phyloP scores from a whole-genome alignment of 169 alveolate species.

The Plasmodium ovale region DNA sequence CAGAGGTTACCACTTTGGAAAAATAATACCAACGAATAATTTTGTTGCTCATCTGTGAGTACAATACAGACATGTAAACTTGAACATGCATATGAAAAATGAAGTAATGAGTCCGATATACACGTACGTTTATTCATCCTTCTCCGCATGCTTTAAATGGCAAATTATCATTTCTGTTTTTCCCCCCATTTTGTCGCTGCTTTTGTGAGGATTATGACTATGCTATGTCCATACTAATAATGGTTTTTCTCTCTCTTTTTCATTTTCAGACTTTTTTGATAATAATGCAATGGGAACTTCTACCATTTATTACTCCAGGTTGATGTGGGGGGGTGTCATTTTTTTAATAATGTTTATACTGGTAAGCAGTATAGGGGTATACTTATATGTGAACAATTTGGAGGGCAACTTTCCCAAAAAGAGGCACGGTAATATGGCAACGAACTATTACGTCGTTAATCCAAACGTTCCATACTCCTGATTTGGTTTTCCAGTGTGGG shows the following conservation, averaged over 20 bases:
- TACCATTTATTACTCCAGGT: slow-evolving; percentile 56
- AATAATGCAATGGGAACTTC: slow-evolving; percentile 65
- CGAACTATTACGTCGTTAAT: slow-evolving; percentile 37
- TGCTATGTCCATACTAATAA: no score
- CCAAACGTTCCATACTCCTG: slow-evolving; percentile 29
- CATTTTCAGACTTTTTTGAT: slow-evolving; percentile 20
- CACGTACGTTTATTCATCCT: no score
- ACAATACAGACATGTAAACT: no score
- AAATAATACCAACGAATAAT: no score
- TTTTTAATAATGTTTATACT: slow-evolving; percentile 56
- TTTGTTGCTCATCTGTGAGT: no score
- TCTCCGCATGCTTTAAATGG: no score
- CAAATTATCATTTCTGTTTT: no score
- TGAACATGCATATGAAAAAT: no score
- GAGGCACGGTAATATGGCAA: slow-evolving; percentile 1
- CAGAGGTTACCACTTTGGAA: slow-evolving; percentile 40
- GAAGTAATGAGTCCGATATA: no score
- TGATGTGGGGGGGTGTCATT: slow-evolving; percentile 71
- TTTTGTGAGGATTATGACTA: neutral
- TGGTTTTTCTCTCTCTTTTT: neutral
- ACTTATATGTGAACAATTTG: slow-evolving; percentile 41
- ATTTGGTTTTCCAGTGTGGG: no score
- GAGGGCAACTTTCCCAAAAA: slow-evolving; percentile 11
- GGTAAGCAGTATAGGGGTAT: slow-evolving; percentile 53
- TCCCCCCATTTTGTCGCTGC: neutral